Evolutionary conservation across 2,329 filamentous ascomycete genomes (phyloP).

Genomic region (Ophiostoma ulmi): DNA sequence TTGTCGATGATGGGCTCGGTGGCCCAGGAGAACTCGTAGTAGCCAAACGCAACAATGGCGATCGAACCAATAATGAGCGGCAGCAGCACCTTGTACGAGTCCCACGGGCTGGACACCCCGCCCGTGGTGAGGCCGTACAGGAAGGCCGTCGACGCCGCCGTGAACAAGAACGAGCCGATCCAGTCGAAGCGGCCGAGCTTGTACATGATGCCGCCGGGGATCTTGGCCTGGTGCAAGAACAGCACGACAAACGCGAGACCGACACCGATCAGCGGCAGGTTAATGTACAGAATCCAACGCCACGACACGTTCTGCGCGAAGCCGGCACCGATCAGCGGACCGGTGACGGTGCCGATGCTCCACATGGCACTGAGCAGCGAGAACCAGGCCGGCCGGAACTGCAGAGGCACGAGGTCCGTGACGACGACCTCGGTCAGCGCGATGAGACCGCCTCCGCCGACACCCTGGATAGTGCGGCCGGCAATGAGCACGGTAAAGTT

Average conservation of each 20-base stretch:
- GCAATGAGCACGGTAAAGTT: slow-evolving; percentile 34
- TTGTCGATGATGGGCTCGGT: slow-evolving; percentile 38
- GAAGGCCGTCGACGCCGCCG: slow-evolving; percentile 37
- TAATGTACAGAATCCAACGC: slow-evolving; percentile 43
- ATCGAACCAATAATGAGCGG: slow-evolving; percentile 42
- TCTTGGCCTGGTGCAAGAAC: slow-evolving; percentile 38
- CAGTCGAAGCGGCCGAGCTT: slow-evolving; percentile 41
- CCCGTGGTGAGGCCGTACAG: slow-evolving; percentile 43
- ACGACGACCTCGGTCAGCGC: slow-evolving; percentile 36
- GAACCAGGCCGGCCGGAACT: slow-evolving; percentile 30
- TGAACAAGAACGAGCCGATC: slow-evolving; percentile 41
- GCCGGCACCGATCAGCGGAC: slow-evolving; percentile 30
- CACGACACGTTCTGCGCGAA: slow-evolving; percentile 29
- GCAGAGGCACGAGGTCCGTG: slow-evolving; percentile 33
- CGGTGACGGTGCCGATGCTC: slow-evolving; percentile 28
- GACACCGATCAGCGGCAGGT: slow-evolving; percentile 38
- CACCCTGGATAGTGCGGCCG: slow-evolving; percentile 36
- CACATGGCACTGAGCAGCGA: slow-evolving; percentile 28
- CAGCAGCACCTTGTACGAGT: slow-evolving; percentile 36
- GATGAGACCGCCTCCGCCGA: slow-evolving; percentile 37
- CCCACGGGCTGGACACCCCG: slow-evolving; percentile 42
- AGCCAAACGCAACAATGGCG: slow-evolving; percentile 32
- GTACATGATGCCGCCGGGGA: slow-evolving; percentile 32
- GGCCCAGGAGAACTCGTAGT: slow-evolving; percentile 26
- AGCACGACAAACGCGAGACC: slow-evolving; percentile 23